These are phyloP conservation scores for Drechslerella coelobrocha DNA, from an alignment of 2,329 filamentous ascomycete species.

Conservation along the genomic window DNA sequence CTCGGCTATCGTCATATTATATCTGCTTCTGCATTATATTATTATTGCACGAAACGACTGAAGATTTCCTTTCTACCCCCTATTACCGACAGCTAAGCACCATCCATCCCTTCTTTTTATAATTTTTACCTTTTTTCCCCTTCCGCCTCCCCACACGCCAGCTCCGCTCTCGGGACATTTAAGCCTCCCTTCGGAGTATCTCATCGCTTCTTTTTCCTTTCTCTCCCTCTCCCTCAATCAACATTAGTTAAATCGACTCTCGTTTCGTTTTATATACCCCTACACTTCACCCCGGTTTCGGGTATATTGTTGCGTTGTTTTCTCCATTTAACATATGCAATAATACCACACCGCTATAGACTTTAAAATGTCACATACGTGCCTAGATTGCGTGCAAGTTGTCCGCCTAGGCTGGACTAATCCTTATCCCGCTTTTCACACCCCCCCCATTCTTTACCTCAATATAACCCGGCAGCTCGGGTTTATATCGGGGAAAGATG, in stretches of 20 bases:
- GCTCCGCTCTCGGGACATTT: constrained; percentile 12
- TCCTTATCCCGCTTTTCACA: no score
- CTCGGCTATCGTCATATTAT: constrained; percentile 43
- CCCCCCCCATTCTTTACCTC: no score
- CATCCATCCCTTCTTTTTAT: constrained; percentile 7
- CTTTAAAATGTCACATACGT: constrained; percentile 6
- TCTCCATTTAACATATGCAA: constrained; percentile 42
- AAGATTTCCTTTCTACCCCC: neutral
- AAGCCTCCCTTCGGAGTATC: constrained; percentile 45
- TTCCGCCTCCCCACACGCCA: constrained; percentile 43
- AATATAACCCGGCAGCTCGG: no score
- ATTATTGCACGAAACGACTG: neutral
- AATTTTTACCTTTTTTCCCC: neutral
- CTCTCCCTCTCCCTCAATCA: no score
- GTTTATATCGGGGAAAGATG: no score
- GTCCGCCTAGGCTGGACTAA: no score
- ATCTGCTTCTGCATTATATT: constrained; percentile 12
- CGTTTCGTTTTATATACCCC: constrained; percentile 38
- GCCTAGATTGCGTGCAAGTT: no score
- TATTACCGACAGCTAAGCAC: neutral
- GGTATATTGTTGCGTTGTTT: constrained; percentile 51
- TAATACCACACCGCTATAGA: constrained; percentile 45
- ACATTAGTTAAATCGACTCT: no score
- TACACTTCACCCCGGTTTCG: constrained; percentile 39
- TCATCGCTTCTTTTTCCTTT: constrained; percentile 44